Percentiles rank a stretch among this genome's conserved stretches.
These are phyloP conservation scores for Lepidium campestre DNA, from an alignment of 441 rosid species.

Conservation along the genomic window DNA sequence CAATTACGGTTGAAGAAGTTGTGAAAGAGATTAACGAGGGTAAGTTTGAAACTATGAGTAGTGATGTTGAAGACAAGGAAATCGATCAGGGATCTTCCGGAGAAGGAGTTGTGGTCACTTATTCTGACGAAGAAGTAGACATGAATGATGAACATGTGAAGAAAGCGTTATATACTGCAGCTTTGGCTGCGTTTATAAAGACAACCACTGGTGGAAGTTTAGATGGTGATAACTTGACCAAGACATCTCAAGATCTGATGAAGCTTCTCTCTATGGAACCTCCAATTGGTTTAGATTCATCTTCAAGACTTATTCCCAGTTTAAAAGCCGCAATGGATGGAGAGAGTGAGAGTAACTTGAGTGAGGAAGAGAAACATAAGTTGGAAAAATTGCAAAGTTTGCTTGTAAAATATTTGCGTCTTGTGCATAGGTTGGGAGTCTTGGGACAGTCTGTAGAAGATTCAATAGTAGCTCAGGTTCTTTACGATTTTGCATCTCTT, in stretches of 20 bases:
- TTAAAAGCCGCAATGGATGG: slow-evolving; percentile 30
- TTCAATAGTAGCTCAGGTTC: slow-evolving; percentile 61
- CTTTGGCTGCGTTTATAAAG: slow-evolving; percentile 79
- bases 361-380: slow-evolving; percentile 72
- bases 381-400: slow-evolving; percentile 65
- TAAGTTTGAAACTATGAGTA: slow-evolving; percentile 16
- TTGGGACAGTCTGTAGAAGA: slow-evolving; percentile 82
- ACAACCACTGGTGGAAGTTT: slow-evolving; percentile 44
- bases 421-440: slow-evolving; percentile 69
- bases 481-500: slow-evolving; percentile 56
- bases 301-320: slow-evolving; percentile 37
- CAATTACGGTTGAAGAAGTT: slow-evolving; percentile 6
- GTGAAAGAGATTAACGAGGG: slow-evolving; percentile 9
- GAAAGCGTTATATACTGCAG: slow-evolving; percentile 58
- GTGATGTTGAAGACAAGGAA: slow-evolving; percentile 22
- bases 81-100: slow-evolving; percentile 19
- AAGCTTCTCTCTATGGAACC: slow-evolving; percentile 74
- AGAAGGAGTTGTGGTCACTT: slow-evolving; percentile 27
- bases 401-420: slow-evolving; percentile 75
- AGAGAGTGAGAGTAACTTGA: slow-evolving; percentile 52
- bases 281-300: slow-evolving; percentile 73
- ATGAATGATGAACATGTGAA: slow-evolving; percentile 60
- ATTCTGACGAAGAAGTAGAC: slow-evolving; percentile 61
- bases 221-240: slow-evolving; percentile 43
- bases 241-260: slow-evolving; percentile 42